Conservation (phyloP, 2,329 filamentous ascomycete species). For the Venturiaceae sp. region DNA sequence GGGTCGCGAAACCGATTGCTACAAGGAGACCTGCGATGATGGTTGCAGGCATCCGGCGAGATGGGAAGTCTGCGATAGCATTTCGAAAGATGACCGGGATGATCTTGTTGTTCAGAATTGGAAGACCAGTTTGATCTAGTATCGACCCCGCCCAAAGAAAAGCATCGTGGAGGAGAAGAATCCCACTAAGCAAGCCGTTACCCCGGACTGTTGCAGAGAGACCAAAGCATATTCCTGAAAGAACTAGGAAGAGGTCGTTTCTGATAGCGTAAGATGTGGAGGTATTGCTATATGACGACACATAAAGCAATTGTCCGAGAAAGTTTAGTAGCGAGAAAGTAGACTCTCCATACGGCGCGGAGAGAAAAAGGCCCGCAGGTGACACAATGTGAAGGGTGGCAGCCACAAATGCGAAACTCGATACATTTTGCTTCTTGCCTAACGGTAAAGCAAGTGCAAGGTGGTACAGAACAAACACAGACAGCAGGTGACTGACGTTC, state of each 20-base stretch:
- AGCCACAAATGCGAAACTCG: conserved; percentile 54
- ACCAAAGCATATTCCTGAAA: conserved; percentile 61
- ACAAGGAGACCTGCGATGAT: conserved; percentile 59
- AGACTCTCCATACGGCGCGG: conserved; percentile 75
- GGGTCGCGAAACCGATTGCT: conserved; percentile 56
- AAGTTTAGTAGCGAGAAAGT: conserved; percentile 72
- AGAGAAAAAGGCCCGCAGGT: conserved; percentile 82
- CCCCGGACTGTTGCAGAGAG: conserved; percentile 65
- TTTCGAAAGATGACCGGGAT: not conserved
- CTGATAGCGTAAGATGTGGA: conserved; percentile 12
- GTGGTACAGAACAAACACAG: conserved; percentile 61
- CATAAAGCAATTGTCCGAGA: conserved; percentile 60
- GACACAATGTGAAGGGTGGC: conserved; percentile 72
- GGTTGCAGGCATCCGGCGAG: conserved; percentile 48
- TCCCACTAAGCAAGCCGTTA: conserved; percentile 77
- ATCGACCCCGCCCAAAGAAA: conserved; percentile 27
- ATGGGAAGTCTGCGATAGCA: conserved; percentile 23
- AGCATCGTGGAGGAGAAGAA: conserved; percentile 53
- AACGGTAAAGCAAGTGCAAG: conserved; percentile 42
- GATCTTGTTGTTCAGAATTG: not conserved
- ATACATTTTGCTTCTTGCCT: conserved; percentile 18
- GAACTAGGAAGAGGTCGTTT: conserved; percentile 42
- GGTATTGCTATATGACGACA: conserved; percentile 12
- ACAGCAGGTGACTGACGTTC: conserved; percentile 65
- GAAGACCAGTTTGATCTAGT: conserved; percentile 11